A percentile compares a stretch with the other conserved stretches of the same genome.
These are phyloP conservation scores for Ceratobasidium sp. DNA, from an alignment of 1,284 basidiomycete species.

Conservation along the genomic window DNA sequence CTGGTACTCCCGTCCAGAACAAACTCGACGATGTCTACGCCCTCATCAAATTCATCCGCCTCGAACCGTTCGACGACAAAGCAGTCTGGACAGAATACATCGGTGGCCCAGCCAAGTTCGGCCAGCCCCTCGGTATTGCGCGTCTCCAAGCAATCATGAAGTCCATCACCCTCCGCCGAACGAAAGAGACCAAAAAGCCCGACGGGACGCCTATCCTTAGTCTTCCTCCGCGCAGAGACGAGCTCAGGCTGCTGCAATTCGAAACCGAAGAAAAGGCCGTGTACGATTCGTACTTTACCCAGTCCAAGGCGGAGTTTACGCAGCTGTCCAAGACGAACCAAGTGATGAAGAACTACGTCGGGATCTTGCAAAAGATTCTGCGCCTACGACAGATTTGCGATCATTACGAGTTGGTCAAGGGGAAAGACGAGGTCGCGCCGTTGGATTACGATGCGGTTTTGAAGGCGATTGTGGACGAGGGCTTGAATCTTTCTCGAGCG, in stretches of 20 bases:
- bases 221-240: slow-evolving; percentile 89
- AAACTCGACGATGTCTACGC: slow-evolving; percentile 98
- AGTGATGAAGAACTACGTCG: slow-evolving; percentile 98
- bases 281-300: slow-evolving; percentile 89
- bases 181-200: slow-evolving; percentile 88
- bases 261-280: slow-evolving; percentile 85
- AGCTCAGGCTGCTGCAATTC: slow-evolving; percentile 88
- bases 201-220: slow-evolving; percentile 88
- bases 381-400: slow-evolving; percentile 98
- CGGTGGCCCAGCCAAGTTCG: slow-evolving; percentile 90
- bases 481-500: slow-evolving; percentile 83
- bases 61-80: slow-evolving; percentile 95
- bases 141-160: slow-evolving; percentile 98
- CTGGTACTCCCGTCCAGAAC: slow-evolving; percentile 99
- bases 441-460: slow-evolving; percentile 80
- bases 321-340: slow-evolving; percentile 89
- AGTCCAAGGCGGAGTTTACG: slow-evolving; percentile 91
- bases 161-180: slow-evolving; percentile 94
- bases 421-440: slow-evolving; percentile 63
- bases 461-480: slow-evolving; percentile 80
- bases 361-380: slow-evolving; percentile 95
- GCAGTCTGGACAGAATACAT: slow-evolving; percentile 94
- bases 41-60: slow-evolving; percentile 93
- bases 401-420: slow-evolving; percentile 91
- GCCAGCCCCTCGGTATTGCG: slow-evolving; percentile 90